Conservation (phyloP, 2,329 filamentous ascomycete species). For the Botryotinia narcissicola region DNA sequence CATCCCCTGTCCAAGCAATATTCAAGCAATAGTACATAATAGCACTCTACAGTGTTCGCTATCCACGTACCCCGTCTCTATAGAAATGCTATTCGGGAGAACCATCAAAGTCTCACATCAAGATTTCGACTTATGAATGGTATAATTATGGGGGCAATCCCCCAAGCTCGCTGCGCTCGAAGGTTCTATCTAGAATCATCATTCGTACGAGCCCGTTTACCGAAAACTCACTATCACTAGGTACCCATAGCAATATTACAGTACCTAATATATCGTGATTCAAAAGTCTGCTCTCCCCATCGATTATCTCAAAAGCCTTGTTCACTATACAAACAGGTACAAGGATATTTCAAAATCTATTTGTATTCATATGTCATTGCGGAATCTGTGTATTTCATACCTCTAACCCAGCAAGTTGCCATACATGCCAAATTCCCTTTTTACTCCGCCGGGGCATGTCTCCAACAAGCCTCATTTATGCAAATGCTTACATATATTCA, state of each 20-base stretch:
- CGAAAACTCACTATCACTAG: background rate
- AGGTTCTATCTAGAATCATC: background rate
- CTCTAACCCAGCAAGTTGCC: background rate
- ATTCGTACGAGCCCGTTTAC: background rate
- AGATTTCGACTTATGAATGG: background rate
- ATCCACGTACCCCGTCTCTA: background rate
- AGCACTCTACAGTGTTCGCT: background rate
- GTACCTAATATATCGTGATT: background rate
- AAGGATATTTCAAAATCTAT: background rate
- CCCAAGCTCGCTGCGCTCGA: background rate
- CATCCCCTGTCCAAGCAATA: background rate
- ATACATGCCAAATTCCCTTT: background rate
- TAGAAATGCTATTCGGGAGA: background rate
- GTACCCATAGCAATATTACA: background rate
- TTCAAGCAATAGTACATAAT: background rate
- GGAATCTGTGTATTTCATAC: background rate
- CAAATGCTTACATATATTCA: background rate
- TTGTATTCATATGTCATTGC: background rate
- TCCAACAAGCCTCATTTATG: slow-evolving; percentile 2
- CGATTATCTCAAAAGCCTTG: background rate
- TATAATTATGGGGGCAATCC: background rate
- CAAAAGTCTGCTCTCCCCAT: background rate
- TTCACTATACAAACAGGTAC: background rate
- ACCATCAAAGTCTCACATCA: background rate
- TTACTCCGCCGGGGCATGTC: background rate